Base-by-base conservation (phyloP, 345 rosid genomes). In the Laguncularia racemosa region DNA sequence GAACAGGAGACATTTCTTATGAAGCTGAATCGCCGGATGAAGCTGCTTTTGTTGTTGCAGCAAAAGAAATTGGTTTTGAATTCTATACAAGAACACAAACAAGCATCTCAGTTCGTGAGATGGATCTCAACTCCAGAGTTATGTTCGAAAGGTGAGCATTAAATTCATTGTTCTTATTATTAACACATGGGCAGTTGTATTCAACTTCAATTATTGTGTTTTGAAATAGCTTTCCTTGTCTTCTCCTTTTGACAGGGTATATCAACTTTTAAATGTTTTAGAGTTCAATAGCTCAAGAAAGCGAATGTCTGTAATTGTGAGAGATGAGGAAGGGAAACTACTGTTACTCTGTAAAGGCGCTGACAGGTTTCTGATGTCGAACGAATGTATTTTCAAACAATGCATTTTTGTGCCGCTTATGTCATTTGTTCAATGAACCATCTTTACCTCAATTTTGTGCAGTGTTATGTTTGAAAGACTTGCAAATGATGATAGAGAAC, bases 1-100 rank as follows among this genome's bases (percentile, higher is more conserved):
- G 53, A 19, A 75, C 72, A 0, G 85, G 85, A 44, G 65, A 74
- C 55, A 62, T 88, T 55, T 68, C 79, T 6, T 91, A 84, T 16
- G 96, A 91, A 60, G 95, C 96, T 60, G 96, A 91, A 72, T 91
- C 95, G 15, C 96, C 96, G 0, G 98, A 91, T 78, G 98, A 91
- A 76, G 82, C 91, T 51, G 89, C 98, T n/a, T 88, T 91, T 71
- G 96, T 91, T 63, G 78, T 81, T 76, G 96, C 96, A 5, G 98
- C 98, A 28, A 81, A 92, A 71, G 86, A 85, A 77, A 59, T 85
- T 56, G 98, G 98, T 55, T 91, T 85, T 69, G 92, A 85, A 66
- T 85, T 91, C 75, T 75, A 48, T 65, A 63, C 68, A 44, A 76
- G 98, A 76, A 81, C 84, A 14, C 98, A 84, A 73, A 81, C 76